Conservation (phyloP, 2,329 filamentous ascomycete species). For the Calonectria montana region DNA sequence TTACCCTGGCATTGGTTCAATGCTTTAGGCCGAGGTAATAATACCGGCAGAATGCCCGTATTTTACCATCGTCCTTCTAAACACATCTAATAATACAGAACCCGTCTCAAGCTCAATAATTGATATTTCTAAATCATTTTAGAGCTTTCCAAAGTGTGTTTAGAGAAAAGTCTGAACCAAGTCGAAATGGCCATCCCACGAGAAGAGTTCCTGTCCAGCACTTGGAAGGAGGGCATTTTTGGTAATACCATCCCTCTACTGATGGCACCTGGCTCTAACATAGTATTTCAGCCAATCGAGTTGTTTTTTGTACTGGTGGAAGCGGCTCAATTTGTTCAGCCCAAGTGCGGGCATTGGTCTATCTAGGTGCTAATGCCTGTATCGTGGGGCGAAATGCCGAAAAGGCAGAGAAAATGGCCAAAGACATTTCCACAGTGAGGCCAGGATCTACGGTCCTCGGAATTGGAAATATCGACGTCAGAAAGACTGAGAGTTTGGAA, state of each 20-base stretch:
- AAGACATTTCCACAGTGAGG: neutral
- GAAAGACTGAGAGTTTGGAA: neutral
- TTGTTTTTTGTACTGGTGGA: slow-evolving; percentile 20
- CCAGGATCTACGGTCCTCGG: slow-evolving; percentile 8
- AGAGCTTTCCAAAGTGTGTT: neutral
- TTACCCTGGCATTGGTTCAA: neutral
- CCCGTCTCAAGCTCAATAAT: neutral
- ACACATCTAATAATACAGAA: neutral
- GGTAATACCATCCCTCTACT: neutral
- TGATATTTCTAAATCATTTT: too few relatives aligned
- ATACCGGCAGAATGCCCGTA: neutral
- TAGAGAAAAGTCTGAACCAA: neutral
- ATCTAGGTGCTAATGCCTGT: slow-evolving; percentile 16
- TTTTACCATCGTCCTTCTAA: neutral
- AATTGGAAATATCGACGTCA: slow-evolving; percentile 10
- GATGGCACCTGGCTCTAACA: neutral
- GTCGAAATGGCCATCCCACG: neutral
- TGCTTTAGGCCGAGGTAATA: neutral
- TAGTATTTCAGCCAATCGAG: neutral
- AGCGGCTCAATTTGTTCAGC: slow-evolving; percentile 16
- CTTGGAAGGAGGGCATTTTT: neutral
- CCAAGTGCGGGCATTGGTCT: slow-evolving; percentile 11
- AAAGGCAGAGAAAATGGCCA: slow-evolving; percentile 5
- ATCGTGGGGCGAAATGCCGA: slow-evolving; percentile 17
- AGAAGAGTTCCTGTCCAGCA: neutral